Evolutionary conservation across 805 yeast species (phyloP), one percentile per base, ranked within the genome.

Genomic region (Pichia ethanolica): DNA sequence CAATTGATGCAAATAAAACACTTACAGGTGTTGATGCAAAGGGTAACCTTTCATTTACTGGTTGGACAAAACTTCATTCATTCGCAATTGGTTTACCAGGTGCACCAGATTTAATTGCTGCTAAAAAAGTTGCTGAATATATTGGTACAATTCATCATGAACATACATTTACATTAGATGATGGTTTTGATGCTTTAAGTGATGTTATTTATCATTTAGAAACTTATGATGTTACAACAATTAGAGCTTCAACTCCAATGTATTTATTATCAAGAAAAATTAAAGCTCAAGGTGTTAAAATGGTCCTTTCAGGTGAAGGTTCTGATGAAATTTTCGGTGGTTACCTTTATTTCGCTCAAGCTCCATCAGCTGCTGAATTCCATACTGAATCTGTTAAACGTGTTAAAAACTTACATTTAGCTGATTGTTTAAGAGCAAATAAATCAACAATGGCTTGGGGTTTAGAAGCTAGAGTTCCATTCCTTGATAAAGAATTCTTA

Each of bases 381-480:
- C 98, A 93, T 72, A 74, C 81, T 54, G 99, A 93, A 75, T 86
- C 95, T 72, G 96, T 93, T 55, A 77, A 85, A 74, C 81, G 99
- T 70, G 97, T 93, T 61, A 89, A 93, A 78, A 90, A 93, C 91
- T 78, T 93, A 72, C 97, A 93, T 71, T 82, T 82, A 60, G 89
- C 98, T 54, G 99, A 93, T 75, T 91, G 98, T 76, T 75, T 93
- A 68, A 85, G 99, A 72, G 99, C 99, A 57, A 93, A 93, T 86
- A 93, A 93, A 74, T 90, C 97, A 35, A 93, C 99, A 52, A 88
- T 93, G 97, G 98, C 99, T 41, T 93, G 99, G 99, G 99, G 99
- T 70, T 79, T 93, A 56, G 99, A 93, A 75, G 99, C 99, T 54
- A 86, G 99, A 74, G 99, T 93, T 59, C 99, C 99, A 59, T 93